Evolutionary conservation across 441 rosid genomes (phyloP).

Genomic region (Croton setiger): DNA sequence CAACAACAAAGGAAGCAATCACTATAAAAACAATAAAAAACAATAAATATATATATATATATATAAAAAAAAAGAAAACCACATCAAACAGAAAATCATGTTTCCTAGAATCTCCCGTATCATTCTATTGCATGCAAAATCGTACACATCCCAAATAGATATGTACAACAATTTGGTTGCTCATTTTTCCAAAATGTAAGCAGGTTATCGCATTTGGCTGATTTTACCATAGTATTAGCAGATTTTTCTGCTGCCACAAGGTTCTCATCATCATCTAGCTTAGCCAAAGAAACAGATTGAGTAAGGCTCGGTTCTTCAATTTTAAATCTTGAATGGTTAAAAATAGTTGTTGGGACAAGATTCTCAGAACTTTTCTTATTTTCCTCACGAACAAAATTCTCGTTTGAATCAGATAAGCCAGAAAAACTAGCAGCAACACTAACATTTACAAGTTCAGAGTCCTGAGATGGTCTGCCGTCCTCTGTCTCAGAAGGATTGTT

Average conservation of each 20-base stretch:
- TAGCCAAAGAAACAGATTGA: slow-evolving; percentile 31
- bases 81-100: not conserved
- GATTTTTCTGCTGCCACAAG: slow-evolving; percentile 23
- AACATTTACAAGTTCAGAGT: slow-evolving; percentile 27
- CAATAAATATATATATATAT: not conserved
- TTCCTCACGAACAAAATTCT: slow-evolving; percentile 21
- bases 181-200: not conserved
- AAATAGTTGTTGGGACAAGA: not conserved
- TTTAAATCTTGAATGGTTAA: slow-evolving; percentile 23
- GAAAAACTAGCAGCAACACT: slow-evolving; percentile 20
- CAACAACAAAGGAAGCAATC: not conserved
- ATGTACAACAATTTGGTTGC: not conserved
- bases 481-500: slow-evolving; percentile 25
- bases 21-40: not conserved
- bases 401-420: slow-evolving; percentile 31
- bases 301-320: slow-evolving; percentile 36
- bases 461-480: slow-evolving; percentile 23
- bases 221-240: slow-evolving; percentile 17
- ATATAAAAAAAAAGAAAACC: not conserved
- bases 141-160: not conserved
- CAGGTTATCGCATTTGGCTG: slow-evolving; percentile 29
- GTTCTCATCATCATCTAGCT: slow-evolving; percentile 26
- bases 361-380: slow-evolving; percentile 14
- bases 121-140: not conserved
- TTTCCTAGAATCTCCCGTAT: not conserved